These are phyloP conservation scores for Fusarium sororula DNA, from an alignment of 2,329 filamentous ascomycete species.

Conservation along the genomic window DNA sequence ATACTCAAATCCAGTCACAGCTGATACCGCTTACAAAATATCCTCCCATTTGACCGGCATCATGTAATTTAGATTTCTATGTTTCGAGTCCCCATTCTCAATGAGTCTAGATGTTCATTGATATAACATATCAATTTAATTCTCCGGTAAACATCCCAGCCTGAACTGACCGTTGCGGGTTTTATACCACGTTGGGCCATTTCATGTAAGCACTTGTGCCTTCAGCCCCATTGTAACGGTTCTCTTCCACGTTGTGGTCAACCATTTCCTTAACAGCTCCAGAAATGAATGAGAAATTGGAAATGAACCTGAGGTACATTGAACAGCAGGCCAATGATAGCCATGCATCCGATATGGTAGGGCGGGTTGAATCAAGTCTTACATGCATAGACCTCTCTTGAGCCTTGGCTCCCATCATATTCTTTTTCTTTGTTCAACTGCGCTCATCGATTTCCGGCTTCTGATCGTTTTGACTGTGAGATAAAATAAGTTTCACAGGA, in stretches of 20 bases:
- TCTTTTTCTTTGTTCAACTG: conserved; percentile 21
- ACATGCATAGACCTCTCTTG: conserved; percentile 28
- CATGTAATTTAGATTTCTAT: not conserved
- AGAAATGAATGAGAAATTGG: conserved; percentile 8
- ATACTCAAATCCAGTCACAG: not conserved
- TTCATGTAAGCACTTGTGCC: conserved; percentile 23
- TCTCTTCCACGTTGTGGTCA: conserved; percentile 16
- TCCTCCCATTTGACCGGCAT: not conserved
- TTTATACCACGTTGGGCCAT: conserved; percentile 17
- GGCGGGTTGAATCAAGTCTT: conserved; percentile 22
- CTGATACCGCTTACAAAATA: not conserved
- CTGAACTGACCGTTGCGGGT: not conserved
- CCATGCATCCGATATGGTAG: not conserved
- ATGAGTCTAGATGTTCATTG: not conserved
- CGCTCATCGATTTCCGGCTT: not conserved
- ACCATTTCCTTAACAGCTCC: not conserved
- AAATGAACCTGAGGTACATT: not conserved
- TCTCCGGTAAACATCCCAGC: not conserved
- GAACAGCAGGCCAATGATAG: not conserved
- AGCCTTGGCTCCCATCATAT: conserved; percentile 19
- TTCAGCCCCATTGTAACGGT: conserved; percentile 17
- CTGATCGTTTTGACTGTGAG: not conserved
- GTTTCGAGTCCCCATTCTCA: not conserved
- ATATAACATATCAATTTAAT: not conserved
- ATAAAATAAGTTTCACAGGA: not conserved